Evolutionary conservation across 2,329 filamentous ascomycete genomes (phyloP), one percentile per base, ranked within the genome.

Genomic region (Leptographium flavum): DNA sequence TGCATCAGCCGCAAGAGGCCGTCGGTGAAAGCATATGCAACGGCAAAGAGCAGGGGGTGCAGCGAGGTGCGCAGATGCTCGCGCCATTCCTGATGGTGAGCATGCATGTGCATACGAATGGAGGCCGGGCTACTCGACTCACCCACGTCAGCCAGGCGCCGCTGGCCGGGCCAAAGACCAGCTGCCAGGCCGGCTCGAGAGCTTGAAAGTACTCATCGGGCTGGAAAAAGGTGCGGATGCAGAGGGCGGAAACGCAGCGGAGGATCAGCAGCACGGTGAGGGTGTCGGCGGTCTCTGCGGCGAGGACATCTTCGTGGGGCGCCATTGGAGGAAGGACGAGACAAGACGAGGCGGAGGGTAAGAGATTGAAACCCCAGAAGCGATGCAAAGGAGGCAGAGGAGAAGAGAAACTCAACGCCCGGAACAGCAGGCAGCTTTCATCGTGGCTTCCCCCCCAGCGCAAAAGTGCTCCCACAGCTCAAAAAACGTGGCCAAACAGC

Each of bases 191-290:
- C 44, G 92, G 90, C 66, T 98, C 92, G 38, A 96, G 74, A 1
- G 87, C 83, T 60, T 98, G 92, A 58, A 92, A 98, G 68, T 86
- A 96, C 63, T 98, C 92, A 67, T 98, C 92, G 25, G 92, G 92
- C 63, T 98, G 92, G 66, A 98, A 98, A 62, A 95, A 98, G 19
- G 92, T 96, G 52, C 76, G 70, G 47, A 93, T 69, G 50, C 71
- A 77, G 54, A 92, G 70, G 28, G 87, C 80, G 65, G 94, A 94
- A 59, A 84, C 61, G 52, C 90, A 71, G 45, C 92, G 85, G 51
- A 94, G 74, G 35, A 76, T 69, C 53, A 95, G 55, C 45, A 76
- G 62, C 41, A 62, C 55, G 15, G 55, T 53, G 35, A 67, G 52
- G 15, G 62, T 54, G 45, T 68, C 64, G 28, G 49, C 47, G 27